These are phyloP conservation scores for Fagus crenata DNA, from an alignment of 306 rosid species.

Conservation along the genomic window DNA sequence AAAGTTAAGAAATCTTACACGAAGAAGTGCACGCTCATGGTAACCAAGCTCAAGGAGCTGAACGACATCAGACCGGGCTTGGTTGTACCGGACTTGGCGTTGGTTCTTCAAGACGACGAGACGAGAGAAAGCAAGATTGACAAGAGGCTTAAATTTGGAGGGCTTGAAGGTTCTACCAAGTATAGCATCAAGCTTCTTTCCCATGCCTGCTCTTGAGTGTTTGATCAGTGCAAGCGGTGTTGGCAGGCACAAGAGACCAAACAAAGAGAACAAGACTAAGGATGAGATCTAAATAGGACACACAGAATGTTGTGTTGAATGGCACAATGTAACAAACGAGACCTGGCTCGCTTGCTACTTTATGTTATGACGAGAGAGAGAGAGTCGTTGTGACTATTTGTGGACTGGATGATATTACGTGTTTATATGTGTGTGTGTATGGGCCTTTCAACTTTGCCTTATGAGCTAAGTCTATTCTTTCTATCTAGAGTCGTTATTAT, in stretches of 20 bases:
- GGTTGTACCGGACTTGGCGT: constrained; percentile 52
- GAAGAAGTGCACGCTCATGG: constrained; percentile 77
- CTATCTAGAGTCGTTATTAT: too few relatives aligned
- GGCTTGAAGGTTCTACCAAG: constrained; percentile 61
- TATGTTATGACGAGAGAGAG: neutral
- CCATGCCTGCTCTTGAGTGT: constrained; percentile 41
- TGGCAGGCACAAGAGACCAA: neutral
- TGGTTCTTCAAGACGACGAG: constrained; percentile 66
- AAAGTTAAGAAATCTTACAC: constrained; percentile 41
- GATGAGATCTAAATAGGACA: neutral
- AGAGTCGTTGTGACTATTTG: neutral
- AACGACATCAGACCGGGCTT: constrained; percentile 64
- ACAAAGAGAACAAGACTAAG: neutral
- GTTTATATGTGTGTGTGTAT: too few relatives aligned
- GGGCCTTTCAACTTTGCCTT: neutral
- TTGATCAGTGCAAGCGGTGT: neutral
- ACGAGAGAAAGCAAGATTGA: constrained; percentile 71
- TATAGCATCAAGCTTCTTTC: constrained; percentile 69
- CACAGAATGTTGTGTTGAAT: neutral
- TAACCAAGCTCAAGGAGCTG: constrained; percentile 71
- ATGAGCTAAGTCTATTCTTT: constrained; percentile 1
- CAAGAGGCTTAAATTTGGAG: constrained; percentile 53
- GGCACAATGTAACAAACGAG: constrained; percentile 21
- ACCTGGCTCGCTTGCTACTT: constrained; percentile 23
- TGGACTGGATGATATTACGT: neutral